Percentiles rank a stretch among this genome's conserved stretches.
Evolutionary conservation across 495 filamentous ascomycete genomes (phyloP).

Genomic region (Trichoderma reesei): DNA sequence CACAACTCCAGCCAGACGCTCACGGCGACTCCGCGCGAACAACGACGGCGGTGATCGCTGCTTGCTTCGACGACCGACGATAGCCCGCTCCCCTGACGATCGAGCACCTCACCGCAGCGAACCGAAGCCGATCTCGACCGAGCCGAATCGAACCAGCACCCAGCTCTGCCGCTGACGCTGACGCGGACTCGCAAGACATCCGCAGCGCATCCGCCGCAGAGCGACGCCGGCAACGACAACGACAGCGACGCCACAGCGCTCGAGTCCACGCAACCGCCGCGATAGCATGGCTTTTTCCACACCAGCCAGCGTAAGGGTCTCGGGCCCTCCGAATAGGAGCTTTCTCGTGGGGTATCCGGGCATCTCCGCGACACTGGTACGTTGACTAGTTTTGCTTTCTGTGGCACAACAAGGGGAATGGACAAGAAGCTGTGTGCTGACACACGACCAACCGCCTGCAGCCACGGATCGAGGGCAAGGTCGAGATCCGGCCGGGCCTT

Average conservation of each 20-base stretch:
- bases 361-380: slow-evolving; percentile 93
- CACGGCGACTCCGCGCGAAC: not conserved
- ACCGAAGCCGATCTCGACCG: no score
- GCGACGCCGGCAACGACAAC: slow-evolving; percentile 12
- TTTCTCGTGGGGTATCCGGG: slow-evolving; percentile 95
- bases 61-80: not conserved
- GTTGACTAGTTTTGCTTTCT: no score
- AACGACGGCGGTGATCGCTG: no score
- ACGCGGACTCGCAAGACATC: no score
- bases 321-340: slow-evolving; percentile 92
- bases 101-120: no score
- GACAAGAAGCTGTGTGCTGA: slow-evolving; percentile 12
- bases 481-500: slow-evolving; percentile 81
- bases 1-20: not conserved
- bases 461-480: slow-evolving; percentile 95
- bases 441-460: slow-evolving; percentile 30
- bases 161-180: slow-evolving; percentile 4
- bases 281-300: slow-evolving; percentile 23
- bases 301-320: slow-evolving; percentile 89
- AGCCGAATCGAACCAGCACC: no score
- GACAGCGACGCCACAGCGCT: slow-evolving; percentile 12
- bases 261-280: slow-evolving; percentile 14
- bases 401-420: not conserved
- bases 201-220: not conserved
- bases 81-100: not conserved